Evolutionary conservation across 345 rosid species (phyloP), one percentile per base, ranked within the genome.

Genomic region (Lumnitzera littorea): DNA sequence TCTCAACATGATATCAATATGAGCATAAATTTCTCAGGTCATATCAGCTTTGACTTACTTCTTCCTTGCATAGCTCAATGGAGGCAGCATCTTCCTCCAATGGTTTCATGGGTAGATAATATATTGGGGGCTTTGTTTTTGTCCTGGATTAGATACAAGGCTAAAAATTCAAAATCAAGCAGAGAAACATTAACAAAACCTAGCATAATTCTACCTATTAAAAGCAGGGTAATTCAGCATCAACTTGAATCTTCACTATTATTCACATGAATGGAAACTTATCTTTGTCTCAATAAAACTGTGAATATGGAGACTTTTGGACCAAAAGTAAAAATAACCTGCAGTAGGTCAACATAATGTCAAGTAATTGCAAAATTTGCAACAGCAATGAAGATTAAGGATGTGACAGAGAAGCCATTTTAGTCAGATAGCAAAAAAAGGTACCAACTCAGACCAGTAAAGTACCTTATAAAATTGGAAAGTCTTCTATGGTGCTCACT

Each of bases 261-360:
- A 74, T 84, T 73, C 80, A 83, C 87, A 67, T 82, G 86, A 82
- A 85, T 58, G 64, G 87, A 90, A 87, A 94, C 99, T 94, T 90
- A 92, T 90, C 92, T 20, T 20, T 87, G 86, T 77, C 80, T 80
- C 84, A 83, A 85, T 77, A 88, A 87, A 88, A 90, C 80, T 89
- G 91, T 86, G 91, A 88, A 88, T 88, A 88, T 86, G 91, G 87
- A 94, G 82, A 90, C 97, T 86, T 84, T 82, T 80, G 85, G 96
- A 94, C 99, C 91, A 83, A 84, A 92, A 81, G 78, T 82, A 86
- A 90, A 90, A 84, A 74, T 86, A 94, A 94, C 95, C 97, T 94
- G 99, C 96, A 76, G 53, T 53, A 47, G n/a, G 46, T 51, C 27
- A 31, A 52, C 9, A 25, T 53, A 50, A 72, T 54, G 31, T 64